Conservation (phyloP, 2,329 filamentous ascomycete genomes). For the Alternaria incomplexa region DNA sequence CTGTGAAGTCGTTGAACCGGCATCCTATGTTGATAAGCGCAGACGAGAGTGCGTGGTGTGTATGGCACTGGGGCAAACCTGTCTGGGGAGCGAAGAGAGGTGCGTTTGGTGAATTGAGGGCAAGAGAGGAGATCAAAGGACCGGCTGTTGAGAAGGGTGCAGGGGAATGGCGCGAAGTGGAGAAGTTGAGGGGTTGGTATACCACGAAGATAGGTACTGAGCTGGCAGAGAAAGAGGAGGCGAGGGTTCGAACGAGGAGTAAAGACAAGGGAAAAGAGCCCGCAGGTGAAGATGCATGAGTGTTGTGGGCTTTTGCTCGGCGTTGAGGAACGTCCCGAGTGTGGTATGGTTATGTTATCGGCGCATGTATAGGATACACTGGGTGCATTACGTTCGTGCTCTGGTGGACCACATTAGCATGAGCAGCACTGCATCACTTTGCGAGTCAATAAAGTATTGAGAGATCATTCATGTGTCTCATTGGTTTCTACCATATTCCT, state of each 20-base stretch:
- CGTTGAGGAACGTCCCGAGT: background rate
- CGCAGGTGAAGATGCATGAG: background rate
- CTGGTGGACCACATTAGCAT: background rate
- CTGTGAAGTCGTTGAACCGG: slow-evolving; percentile 50
- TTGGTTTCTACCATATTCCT: slow-evolving; percentile 25
- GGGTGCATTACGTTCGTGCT: background rate
- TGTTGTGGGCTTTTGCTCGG: background rate
- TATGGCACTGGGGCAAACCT: slow-evolving; percentile 50
- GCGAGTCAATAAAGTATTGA: background rate
- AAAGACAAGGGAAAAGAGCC: slow-evolving; percentile 14
- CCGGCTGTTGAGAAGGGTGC: slow-evolving; percentile 55
- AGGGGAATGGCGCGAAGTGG: slow-evolving; percentile 53
- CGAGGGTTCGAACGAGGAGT: slow-evolving; percentile 18
- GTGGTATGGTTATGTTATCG: background rate
- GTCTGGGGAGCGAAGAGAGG: slow-evolving; percentile 36
- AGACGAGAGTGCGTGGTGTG: slow-evolving; percentile 56
- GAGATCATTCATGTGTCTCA: slow-evolving; percentile 36
- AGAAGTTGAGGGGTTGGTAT: slow-evolving; percentile 52
- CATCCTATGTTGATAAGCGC: slow-evolving; percentile 46
- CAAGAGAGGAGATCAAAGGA: slow-evolving; percentile 53
- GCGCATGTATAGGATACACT: background rate
- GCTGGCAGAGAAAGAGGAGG: slow-evolving; percentile 23
- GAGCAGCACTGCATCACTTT: slow-evolving; percentile 3
- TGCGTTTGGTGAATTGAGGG: slow-evolving; percentile 35
- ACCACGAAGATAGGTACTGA: slow-evolving; percentile 15